These are phyloP conservation scores for Dryas integrifolia DNA, from an alignment of 331 rosid species.

Conservation along the genomic window DNA sequence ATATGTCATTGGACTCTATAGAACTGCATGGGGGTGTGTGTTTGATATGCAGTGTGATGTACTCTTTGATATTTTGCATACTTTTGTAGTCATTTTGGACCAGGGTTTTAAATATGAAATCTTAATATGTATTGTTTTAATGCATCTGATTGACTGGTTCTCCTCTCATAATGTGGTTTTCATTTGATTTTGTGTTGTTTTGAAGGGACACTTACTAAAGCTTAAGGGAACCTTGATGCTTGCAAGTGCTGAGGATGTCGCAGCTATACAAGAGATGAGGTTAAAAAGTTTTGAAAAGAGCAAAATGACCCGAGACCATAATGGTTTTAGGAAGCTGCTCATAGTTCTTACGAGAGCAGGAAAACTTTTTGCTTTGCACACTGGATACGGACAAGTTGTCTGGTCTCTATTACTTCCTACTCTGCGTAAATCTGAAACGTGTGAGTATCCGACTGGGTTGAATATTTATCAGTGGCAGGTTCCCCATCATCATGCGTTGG, in stretches of 20 bases:
- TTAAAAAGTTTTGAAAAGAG: conserved; percentile 86
- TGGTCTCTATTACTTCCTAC: conserved; percentile 74
- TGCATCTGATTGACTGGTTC: conserved; percentile 25
- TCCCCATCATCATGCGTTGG: conserved; percentile 98
- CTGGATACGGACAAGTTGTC: conserved; percentile 86
- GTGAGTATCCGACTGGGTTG: conserved; percentile 65
- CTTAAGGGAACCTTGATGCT: conserved; percentile 97
- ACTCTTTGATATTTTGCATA: neutral
- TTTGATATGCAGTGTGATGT: conserved; percentile 13
- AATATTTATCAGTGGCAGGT: conserved; percentile 94
- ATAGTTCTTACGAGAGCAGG: conserved; percentile 88
- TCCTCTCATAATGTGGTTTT: conserved; percentile 26
- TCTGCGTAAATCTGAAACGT: conserved; percentile 62
- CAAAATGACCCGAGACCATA: conserved; percentile 97
- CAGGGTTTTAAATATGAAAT: conserved; percentile 16
- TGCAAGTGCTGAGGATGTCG: conserved; percentile 83
- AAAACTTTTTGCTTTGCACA: conserved; percentile 92
- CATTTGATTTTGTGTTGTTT: conserved; percentile 34
- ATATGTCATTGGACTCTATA: neutral
- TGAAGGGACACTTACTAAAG: conserved; percentile 85
- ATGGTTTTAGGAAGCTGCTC: conserved; percentile 91
- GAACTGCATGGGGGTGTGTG: neutral
- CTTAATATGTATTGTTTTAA: conserved; percentile 11
- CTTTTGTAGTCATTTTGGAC: conserved; percentile 5
- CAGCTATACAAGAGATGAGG: conserved; percentile 78